These are phyloP conservation scores for Solanum phureja DNA, from an alignment of 257 asterid genomes.

Conservation along the genomic window DNA sequence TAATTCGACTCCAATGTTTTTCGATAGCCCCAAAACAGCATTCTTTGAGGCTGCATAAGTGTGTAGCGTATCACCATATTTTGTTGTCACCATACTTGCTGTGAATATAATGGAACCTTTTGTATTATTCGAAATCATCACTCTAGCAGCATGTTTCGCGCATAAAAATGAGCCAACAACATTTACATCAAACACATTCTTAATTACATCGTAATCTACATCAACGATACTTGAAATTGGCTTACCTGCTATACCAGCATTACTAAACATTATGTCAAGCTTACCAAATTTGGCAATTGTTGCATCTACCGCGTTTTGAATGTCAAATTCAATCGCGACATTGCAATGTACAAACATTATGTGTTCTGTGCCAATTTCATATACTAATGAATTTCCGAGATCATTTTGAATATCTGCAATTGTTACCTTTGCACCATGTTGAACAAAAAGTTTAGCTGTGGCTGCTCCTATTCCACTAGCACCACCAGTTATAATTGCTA, in stretches of 20 bases:
- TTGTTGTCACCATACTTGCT: neutral
- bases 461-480: neutral
- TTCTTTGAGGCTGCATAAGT: neutral
- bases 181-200: neutral
- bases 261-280: conserved; percentile 2
- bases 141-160: neutral
- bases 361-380: neutral
- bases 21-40: neutral
- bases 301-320: neutral
- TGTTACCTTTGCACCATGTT: neutral
- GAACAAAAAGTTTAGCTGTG: neutral
- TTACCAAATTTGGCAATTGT: neutral
- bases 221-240: neutral
- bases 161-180: neutral
- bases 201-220: neutral
- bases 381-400: neutral
- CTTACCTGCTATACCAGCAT: neutral
- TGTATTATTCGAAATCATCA: neutral
- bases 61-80: accelerated
- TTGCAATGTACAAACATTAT: neutral
- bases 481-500: neutral
- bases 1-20: neutral
- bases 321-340: neutral
- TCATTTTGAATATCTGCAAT: neutral
- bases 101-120: neutral